Base-by-base conservation (phyloP, 2,329 filamentous ascomycete species). In the Cladophialophora yegresii region DNA sequence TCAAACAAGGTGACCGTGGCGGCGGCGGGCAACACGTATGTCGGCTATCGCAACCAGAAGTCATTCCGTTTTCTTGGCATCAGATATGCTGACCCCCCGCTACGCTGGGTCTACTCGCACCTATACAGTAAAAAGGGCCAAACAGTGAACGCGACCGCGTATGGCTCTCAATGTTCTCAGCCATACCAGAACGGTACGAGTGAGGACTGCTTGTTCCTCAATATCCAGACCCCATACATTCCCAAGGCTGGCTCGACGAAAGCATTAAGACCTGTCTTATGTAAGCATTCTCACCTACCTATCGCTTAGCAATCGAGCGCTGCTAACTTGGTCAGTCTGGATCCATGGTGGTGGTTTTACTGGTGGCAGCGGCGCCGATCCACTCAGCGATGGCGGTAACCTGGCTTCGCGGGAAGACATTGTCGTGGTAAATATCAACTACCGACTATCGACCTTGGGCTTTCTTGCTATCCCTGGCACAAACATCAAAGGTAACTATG, bases 381-480 rank as follows among this genome's bases (percentile, higher is more conserved):
- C 74, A 9, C 73, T 72, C 1, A 71, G 72, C 9, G 85, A 87
- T 65, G 83, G 84, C 22, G 82, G 82, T 2, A 84, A 85, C 66
- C 75, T 87, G 2, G 85, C 82, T 0, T 85, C 83, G 2, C 79
- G 84, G 55, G 84, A 84, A 23, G 85, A 87, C 65, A 79, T 87
- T 20, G 83, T 88, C 0, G 79, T 85, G 2, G 85, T 88, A 4
- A 75, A 75, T 7, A 83, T 87, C 75, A 87, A 87, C 75, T 87
- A 87, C 72, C 82, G 86, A 8, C 74, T 87, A 3, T 80, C 78
- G 0, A 85, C 83, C 0, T 77, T 87, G 0, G 85, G 85, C 0
- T 87, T 86, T 69, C 75, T 87, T 0, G 85, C 85, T 0, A 77
- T 86, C 7, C 78, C 81, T 4, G 81, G 85, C 49, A 85, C 85